Base-by-base conservation (phyloP, 768 basidiomycete species). In the Russula virescens region DNA sequence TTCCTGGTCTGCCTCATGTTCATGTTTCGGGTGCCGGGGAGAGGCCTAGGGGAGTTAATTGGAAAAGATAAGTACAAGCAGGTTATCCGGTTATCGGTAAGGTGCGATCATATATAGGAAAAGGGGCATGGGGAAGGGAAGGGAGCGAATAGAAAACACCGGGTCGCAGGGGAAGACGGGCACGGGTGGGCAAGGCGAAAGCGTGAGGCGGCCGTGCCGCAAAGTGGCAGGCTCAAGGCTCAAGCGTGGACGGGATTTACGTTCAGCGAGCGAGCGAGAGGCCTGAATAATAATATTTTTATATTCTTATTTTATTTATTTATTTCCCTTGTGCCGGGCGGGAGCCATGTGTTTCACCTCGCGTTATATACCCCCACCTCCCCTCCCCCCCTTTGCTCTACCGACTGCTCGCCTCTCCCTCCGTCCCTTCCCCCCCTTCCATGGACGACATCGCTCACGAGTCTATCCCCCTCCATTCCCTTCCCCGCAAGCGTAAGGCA, bases 401-500 rank as follows among this genome's bases (percentile, higher is more conserved):
- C 26, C 14, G 23, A n/a, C 62, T 14, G 63, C 58, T 57, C 54
- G 60, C 53, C 66, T 61, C 10, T 55, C 61, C 62, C 64, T 58
- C 66, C 64, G 55, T 66, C n/a, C 63, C 69, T 55, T 64, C 61
- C 66, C 63, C 55, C 61, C 57, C 56, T 62, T 65, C 68, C 69
- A 87, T 88, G 85, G 84, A 86, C 76, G 79, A 85, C 78, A 78
- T 84, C 66, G 78, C 81, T 68, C 81, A 84, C 64, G 66, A 71
- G 65, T 76, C 79, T 59, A 73, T 75, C 67, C 79, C 80, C 62
- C 62, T 73, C 68, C 79, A 75, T 55, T 72, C 58, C 74, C 80
- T 79, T 78, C 79, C 71, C 61, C 80, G 84, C 71, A 89, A 89
- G 74, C 84, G 88, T 68, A 89, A 90, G 75, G 81, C 84, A 0